A percentile compares a stretch with the other conserved stretches of the same genome.
phyloP scores from a whole-genome alignment of 2,329 filamentous ascomycete genomes.

The Pseudocercospora fijiensis region DNA sequence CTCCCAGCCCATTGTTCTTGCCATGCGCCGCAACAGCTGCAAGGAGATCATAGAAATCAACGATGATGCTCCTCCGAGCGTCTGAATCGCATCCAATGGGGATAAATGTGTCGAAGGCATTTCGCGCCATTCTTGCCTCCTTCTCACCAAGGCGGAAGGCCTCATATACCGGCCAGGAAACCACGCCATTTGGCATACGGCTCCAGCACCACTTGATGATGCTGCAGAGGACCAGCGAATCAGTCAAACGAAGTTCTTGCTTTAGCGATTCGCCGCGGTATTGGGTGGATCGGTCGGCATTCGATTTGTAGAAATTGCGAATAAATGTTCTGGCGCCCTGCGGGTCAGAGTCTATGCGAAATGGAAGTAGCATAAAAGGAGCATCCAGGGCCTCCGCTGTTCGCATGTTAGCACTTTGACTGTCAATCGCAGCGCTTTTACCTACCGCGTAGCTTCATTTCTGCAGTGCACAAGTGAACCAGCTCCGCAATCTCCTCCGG shows the following conservation, averaged over 20 bases:
- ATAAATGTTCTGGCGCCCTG: constrained; percentile 90
- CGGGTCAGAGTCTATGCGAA: constrained; percentile 84
- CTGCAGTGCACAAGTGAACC: constrained; percentile 77
- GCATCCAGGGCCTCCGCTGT: constrained; percentile 70
- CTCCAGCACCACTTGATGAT: constrained; percentile 99
- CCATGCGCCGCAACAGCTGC: constrained; percentile 88
- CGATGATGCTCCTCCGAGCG: constrained; percentile 82
- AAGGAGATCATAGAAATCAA: constrained; percentile 93
- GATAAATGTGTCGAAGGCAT: constrained; percentile 95
- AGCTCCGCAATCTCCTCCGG: constrained; percentile 90
- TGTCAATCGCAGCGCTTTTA: background rate
- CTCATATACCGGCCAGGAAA: constrained; percentile 96
- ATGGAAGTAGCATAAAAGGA: constrained; percentile 90
- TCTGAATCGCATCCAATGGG: constrained; percentile 88
- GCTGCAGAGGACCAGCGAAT: constrained; percentile 91
- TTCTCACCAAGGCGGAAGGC: constrained; percentile 91
- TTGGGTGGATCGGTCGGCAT: constrained; percentile 57
- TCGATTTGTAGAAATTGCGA: constrained; percentile 81
- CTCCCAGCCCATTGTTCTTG: constrained; percentile 88
- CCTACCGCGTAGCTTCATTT: constrained; percentile 92
- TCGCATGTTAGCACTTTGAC: constrained; percentile 11
- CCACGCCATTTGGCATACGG: constrained; percentile 82
- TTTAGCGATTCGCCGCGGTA: constrained; percentile 67
- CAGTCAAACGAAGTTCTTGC: constrained; percentile 87
- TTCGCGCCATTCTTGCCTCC: constrained; percentile 86